These are phyloP conservation scores for Colletotrichum sp. DNA, from an alignment of 2,329 filamentous ascomycete species.

Conservation along the genomic window DNA sequence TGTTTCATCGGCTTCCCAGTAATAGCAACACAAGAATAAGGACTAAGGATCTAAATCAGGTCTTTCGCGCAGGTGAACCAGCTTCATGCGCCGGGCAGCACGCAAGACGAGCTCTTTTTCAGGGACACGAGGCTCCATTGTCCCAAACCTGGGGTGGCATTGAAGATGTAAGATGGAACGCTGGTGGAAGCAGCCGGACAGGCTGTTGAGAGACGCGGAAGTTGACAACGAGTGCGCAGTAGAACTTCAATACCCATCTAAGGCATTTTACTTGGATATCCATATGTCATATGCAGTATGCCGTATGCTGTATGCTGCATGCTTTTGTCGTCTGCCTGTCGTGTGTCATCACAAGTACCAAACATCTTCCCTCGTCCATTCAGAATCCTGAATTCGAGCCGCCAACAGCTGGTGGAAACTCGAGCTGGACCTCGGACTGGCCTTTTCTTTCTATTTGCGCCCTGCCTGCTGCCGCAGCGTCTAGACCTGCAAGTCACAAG, in stretches of 20 bases:
- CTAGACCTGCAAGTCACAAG: conserved; percentile 10
- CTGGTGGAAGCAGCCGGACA: conserved; percentile 5
- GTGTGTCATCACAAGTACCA: neutral
- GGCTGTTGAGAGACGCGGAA: neutral
- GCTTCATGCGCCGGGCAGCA: neutral
- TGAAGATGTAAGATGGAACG: conserved; percentile 4
- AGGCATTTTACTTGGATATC: neutral
- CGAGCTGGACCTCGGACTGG: neutral
- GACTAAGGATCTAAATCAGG: conserved; percentile 14
- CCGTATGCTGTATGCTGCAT: neutral
- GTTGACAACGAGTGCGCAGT: neutral
- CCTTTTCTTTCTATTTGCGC: neutral
- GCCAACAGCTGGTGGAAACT: neutral
- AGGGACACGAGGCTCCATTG: conserved; percentile 4
- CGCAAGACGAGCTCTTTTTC: neutral
- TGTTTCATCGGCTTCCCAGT: conserved; percentile 7
- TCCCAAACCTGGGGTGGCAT: neutral
- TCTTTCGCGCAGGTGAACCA: neutral
- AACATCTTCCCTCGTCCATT: neutral
- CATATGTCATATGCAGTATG: neutral
- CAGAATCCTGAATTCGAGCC: neutral
- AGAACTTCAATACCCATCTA: neutral
- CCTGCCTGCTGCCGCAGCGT: neutral
- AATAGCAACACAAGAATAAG: conserved; percentile 1
- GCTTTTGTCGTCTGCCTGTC: neutral